Conservation (phyloP, 805 yeast genomes). For the Lachancea meyersii region DNA sequence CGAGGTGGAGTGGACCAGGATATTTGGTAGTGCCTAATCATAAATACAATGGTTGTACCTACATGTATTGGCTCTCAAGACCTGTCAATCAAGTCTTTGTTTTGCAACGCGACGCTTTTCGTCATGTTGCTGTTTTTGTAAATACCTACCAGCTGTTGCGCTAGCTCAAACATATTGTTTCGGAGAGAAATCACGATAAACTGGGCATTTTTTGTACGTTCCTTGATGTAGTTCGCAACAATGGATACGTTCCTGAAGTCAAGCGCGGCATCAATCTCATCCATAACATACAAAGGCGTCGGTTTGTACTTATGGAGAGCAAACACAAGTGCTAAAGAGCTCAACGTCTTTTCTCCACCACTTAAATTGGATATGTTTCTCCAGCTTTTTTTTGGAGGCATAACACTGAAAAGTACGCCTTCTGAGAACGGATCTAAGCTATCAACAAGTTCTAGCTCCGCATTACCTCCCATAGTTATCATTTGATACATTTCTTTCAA, state of each 20-base stretch:
- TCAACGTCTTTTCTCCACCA: slow-evolving; percentile 96
- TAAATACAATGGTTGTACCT: not conserved
- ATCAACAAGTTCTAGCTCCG: slow-evolving; percentile 92
- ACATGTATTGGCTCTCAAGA: not conserved
- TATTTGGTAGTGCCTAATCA: slow-evolving; percentile 36
- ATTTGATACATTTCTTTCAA: slow-evolving; percentile 95
- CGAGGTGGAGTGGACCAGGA: slow-evolving; percentile 39
- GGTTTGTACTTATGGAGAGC: slow-evolving; percentile 95
- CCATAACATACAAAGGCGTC: slow-evolving; percentile 97
- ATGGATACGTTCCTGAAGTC: slow-evolving; percentile 96
- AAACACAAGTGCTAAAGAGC: slow-evolving; percentile 91
- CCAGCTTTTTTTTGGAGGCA: slow-evolving; percentile 99
- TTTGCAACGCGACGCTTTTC: slow-evolving; percentile 69
- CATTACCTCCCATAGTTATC: slow-evolving; percentile 99
- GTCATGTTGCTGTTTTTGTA: slow-evolving; percentile 92
- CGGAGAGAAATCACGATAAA: slow-evolving; percentile 91
- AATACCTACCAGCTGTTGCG: slow-evolving; percentile 90
- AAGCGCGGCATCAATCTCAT: slow-evolving; percentile 97
- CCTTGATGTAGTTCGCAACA: slow-evolving; percentile 95
- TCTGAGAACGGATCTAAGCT: slow-evolving; percentile 97
- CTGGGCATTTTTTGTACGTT: slow-evolving; percentile 92
- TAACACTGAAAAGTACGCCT: slow-evolving; percentile 92
- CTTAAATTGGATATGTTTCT: slow-evolving; percentile 88
- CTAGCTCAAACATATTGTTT: slow-evolving; percentile 96
- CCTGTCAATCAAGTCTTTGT: slow-evolving; percentile 42